Evolutionary conservation across 2,329 filamentous ascomycete genomes (phyloP), one percentile per base, ranked within the genome.

Genomic region (Alternaria ethzedia): DNA sequence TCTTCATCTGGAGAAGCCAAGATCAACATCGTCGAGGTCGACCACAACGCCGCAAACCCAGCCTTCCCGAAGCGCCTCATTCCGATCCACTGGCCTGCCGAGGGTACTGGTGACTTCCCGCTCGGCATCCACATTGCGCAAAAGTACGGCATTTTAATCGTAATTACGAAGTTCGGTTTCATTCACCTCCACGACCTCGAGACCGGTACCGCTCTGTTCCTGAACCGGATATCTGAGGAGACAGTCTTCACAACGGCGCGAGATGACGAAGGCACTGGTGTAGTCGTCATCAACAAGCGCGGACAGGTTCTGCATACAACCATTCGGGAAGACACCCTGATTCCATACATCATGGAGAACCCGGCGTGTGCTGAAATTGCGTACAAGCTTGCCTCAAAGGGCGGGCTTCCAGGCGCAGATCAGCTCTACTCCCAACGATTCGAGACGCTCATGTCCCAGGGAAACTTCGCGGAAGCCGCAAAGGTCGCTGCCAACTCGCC

Each of bases 211-310:
- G 96, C 93, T 80, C 96, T 99, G 79, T 99, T 97, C 88, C 96
- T 99, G 94, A 99, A 99, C 86, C 91, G 96, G 74, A 99, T 99
- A 76, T 99, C 96, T 32, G 97, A 94, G 85, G 96, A 99, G 79
- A 99, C 96, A 25, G 98, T 99, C 79, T 99, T 99, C 84, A 96
- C 95, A 25, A 97, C 94, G 20, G 91, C 93, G 50, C 84, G 90
- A 36, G 96, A 99, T 79, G 87, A 88, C 58, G 90, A 94, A 21
- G 96, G 93, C 17, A 89, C 91, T 49, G 96, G 96, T 73, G 91
- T 99, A 67, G 88, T 99, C 57, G 94, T 93, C 72, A 95, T 99
- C 79, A 99, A 99, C 84, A 91, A 96, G 76, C 97, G 97, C 85
- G 96, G 96, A 67, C 96, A 99, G 82, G 94, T 98, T 50, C 87